These are phyloP conservation scores for Lactifluus rugatus DNA, from an alignment of 768 basidiomycete species.

Conservation along the genomic window DNA sequence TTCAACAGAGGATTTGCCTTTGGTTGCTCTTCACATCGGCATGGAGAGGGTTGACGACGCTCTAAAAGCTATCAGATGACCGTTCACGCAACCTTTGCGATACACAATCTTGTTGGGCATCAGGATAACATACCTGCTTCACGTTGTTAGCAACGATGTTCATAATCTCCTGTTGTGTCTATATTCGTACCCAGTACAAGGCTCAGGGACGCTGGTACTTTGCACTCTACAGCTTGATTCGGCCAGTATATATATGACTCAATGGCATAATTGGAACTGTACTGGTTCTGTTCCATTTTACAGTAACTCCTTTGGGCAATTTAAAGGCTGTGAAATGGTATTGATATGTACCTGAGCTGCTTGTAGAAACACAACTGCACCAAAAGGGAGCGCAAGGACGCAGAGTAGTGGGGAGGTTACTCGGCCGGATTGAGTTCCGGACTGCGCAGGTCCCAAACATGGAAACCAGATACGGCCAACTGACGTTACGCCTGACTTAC, in stretches of 20 bases:
- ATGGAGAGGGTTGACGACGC: slow-evolving; percentile 19
- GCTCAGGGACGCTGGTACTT: not conserved
- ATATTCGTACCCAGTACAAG: not conserved
- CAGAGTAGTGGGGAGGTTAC: not conserved
- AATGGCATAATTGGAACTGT: not conserved
- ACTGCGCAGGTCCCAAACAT: not conserved
- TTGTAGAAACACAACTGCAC: not conserved
- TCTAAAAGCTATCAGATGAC: not conserved
- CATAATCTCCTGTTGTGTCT: not conserved
- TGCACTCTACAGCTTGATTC: not conserved
- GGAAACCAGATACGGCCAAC: not conserved
- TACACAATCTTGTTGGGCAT: not conserved
- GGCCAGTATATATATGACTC: not conserved
- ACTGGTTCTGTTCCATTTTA: not conserved
- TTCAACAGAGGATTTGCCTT: slow-evolving; percentile 17
- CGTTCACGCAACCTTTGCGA: not conserved
- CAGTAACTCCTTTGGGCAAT: not conserved
- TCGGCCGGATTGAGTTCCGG: not conserved
- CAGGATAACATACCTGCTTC: not conserved
- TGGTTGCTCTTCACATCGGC: slow-evolving; percentile 16
- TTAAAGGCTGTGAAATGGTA: not conserved
- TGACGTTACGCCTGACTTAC: not conserved
- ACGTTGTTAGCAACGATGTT: not conserved
- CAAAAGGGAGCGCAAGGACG: not conserved
- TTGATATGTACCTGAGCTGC: not conserved